These are phyloP conservation scores for Wallacemonas sp. DNA, from an alignment of 208 protist species.

Conservation along the genomic window DNA sequence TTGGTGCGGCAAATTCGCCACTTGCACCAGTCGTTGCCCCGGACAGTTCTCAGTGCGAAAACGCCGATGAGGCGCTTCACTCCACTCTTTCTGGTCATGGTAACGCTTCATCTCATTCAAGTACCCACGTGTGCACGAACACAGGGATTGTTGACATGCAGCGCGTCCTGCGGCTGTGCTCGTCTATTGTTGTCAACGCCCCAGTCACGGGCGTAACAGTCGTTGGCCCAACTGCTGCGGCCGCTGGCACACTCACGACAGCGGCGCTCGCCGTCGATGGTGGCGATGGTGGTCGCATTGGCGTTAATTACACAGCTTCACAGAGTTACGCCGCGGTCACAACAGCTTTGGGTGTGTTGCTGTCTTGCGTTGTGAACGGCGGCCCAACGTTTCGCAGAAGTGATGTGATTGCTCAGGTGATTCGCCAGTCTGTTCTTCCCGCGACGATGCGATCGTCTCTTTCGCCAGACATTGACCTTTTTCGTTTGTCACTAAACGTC, in stretches of 20 bases:
- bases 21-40: too few relatives aligned
- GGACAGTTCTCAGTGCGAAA: too few relatives aligned
- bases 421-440: slow-evolving; percentile 83
- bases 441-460: slow-evolving; percentile 87
- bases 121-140: too few relatives aligned
- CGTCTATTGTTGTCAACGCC: slow-evolving; percentile 8
- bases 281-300: not conserved
- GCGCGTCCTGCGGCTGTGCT: slow-evolving; percentile 11
- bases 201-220: not conserved
- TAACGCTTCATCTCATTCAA: too few relatives aligned
- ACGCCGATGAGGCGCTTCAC: too few relatives aligned
- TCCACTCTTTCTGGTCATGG: too few relatives aligned
- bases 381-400: slow-evolving; percentile 86
- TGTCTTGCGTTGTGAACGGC: slow-evolving; percentile 84
- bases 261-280: not conserved
- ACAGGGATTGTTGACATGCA: slow-evolving; percentile 7
- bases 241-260: not conserved
- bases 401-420: slow-evolving; percentile 57
- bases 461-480: slow-evolving; percentile 80
- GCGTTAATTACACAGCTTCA: not conserved
- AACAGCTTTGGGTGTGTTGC: slow-evolving; percentile 54
- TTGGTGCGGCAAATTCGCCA: too few relatives aligned
- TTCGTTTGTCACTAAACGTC: slow-evolving; percentile 89
- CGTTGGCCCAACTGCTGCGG: not conserved
- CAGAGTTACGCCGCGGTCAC: not conserved